Evolutionary conservation across 1,284 basidiomycete species (phyloP).

Genomic region (Ustilago shanxiensis): DNA sequence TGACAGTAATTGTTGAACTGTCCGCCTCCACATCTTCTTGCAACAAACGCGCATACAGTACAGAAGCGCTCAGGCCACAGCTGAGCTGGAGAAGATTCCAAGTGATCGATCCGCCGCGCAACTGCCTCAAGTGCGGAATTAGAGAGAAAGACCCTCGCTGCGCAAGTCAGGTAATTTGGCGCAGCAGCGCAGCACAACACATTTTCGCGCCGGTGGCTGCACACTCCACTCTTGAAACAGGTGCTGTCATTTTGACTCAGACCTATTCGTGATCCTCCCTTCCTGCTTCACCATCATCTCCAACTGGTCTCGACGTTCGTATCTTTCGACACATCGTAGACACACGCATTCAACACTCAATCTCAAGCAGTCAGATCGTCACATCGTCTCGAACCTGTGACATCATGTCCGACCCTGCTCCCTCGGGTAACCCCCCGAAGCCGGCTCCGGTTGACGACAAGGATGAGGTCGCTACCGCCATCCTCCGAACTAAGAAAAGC

Average conservation of each 20-base stretch:
- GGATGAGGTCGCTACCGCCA: conserved; percentile 68
- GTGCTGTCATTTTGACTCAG: neutral
- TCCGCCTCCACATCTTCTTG: conserved; percentile 5
- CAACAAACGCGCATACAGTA: conserved; percentile 8
- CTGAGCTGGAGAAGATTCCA: conserved; percentile 19
- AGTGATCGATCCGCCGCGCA: conserved; percentile 25
- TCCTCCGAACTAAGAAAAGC: conserved; percentile 66
- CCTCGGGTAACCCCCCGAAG: conserved; percentile 41
- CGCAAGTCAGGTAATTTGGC: conserved; percentile 4
- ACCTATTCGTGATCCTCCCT: neutral
- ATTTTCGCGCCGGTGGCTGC: neutral
- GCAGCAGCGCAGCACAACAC: conserved; percentile 9
- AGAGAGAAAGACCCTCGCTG: neutral
- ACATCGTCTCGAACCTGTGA: conserved; percentile 11
- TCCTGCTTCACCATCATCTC: neutral
- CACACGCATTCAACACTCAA: neutral
- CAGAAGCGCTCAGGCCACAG: conserved; percentile 16
- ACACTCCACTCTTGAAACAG: conserved; percentile 12
- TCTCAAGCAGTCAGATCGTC: neutral
- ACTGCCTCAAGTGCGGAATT: conserved; percentile 8
- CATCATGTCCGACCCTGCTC: conserved; percentile 52
- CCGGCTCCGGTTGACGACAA: conserved; percentile 44
- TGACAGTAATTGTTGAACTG: neutral
- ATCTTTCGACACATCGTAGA: conserved; percentile 3
- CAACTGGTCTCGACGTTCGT: neutral